Evolutionary conservation across 495 filamentous ascomycete genomes (phyloP).

Genomic region (Articulospora tetracladia): DNA sequence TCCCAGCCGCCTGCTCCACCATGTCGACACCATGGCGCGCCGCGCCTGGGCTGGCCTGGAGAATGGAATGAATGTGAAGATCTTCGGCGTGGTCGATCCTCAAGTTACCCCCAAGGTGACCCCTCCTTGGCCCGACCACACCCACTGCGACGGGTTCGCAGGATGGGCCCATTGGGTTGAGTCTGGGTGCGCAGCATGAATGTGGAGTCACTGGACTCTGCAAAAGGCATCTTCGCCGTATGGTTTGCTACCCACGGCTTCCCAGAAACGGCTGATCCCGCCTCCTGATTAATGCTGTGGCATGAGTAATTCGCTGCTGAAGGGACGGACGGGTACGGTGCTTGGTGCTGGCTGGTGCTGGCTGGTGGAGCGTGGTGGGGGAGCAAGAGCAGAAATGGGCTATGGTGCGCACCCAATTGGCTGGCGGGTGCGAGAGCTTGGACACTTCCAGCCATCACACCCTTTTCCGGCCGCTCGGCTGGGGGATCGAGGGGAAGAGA

Average conservation of each 20-base stretch:
- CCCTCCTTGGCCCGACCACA: neutral
- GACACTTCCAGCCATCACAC: neutral
- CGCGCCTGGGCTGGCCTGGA: too few species aligned
- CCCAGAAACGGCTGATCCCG: slow-evolving; percentile 14
- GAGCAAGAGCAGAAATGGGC: neutral
- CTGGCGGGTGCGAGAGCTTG: neutral
- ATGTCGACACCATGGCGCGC: too few species aligned
- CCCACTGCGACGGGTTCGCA: neutral
- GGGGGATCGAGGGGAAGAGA: neutral
- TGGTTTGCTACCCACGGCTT: slow-evolving; percentile 18
- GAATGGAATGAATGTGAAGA: too few species aligned
- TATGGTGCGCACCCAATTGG: neutral
- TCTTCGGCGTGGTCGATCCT: neutral
- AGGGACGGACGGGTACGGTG: too few species aligned
- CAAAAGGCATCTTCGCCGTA: neutral
- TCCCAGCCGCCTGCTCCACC: neutral
- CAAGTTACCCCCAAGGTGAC: neutral
- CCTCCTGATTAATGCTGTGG: neutral
- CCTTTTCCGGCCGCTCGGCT: neutral
- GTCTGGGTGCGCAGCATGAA: neutral
- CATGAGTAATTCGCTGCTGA: too few species aligned
- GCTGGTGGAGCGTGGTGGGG: neutral
- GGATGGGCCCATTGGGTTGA: neutral
- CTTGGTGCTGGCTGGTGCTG: neutral
- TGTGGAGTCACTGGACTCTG: neutral